Evolutionary conservation across 2,329 filamentous ascomycete genomes (phyloP).

Genomic region (Cephalotrichum gorgonifer): DNA sequence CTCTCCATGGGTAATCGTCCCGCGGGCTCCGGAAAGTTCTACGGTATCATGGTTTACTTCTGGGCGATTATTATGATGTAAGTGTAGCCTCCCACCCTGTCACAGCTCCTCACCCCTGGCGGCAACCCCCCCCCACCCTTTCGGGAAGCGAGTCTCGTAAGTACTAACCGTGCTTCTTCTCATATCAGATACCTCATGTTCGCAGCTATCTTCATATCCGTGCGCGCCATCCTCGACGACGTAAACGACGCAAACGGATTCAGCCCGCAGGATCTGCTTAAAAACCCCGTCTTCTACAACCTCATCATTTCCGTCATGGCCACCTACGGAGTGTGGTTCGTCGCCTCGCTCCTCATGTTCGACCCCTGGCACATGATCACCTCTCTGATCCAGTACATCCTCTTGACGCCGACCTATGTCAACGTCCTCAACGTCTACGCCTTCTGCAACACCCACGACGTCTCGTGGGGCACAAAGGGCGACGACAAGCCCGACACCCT

Average conservation of each 20-base stretch:
- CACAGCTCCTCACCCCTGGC: background rate
- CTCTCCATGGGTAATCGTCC: constrained; percentile 89
- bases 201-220: constrained; percentile 88
- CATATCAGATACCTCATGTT: constrained; percentile 73
- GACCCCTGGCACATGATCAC: constrained; percentile 99
- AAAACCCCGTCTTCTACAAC: constrained; percentile 83
- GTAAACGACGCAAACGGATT: constrained; percentile 53
- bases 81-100: constrained; percentile 24
- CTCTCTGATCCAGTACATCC: constrained; percentile 86
- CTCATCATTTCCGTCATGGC: constrained; percentile 86
- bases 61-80: constrained; percentile 93
- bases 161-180: background rate
- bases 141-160: no score
- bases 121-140: no score
- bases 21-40: constrained; percentile 85
- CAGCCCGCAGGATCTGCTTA: constrained; percentile 63
- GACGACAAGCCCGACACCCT: constrained; percentile 92
- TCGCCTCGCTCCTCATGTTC: constrained; percentile 88
- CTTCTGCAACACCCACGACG: constrained; percentile 97
- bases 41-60: constrained; percentile 97
- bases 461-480: constrained; percentile 96
- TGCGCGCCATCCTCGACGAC: constrained; percentile 70
- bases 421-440: constrained; percentile 99
- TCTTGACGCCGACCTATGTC: constrained; percentile 92
- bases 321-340: constrained; percentile 86